Evolutionary conservation across 148 eudicot genomes (phyloP), one percentile per base, ranked within the genome.

Genomic region (Rhododendron ovatum): DNA sequence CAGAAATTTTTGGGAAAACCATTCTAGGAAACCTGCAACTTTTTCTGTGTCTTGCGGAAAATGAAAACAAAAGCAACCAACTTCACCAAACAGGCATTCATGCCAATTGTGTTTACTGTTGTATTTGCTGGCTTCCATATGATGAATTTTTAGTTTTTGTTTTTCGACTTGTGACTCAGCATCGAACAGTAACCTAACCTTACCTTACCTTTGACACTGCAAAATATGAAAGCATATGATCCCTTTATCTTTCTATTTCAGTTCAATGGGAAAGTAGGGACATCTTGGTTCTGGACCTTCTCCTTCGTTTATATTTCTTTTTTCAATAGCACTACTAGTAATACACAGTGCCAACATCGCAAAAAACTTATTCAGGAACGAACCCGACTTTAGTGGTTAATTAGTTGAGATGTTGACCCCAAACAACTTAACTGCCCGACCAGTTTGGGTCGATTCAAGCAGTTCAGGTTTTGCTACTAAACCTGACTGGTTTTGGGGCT

Each of bases 321-420:
- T 18, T 51, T 7, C 48, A 7, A 28, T 47, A 53, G 17, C 28
- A 26, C 22, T 51, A 13, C 39, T 28, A 14, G 13, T 59, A 59
- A 30, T 50, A 81, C 48, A 53, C 9, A 55, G 67, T 30, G 59
- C 69, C 48, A 11, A 33, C 26, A 81, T 20, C 47, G 35, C 59
- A 15, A 80, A 50, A 33, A 20, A 35, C 65, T 51, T 17, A 15
- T 81, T 48, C 15, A 33, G 83, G 61, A 51, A 50, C 35, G n/a
- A 51, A 30, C 63, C 61, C 20, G 0, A 48, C 82, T 79, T 79
- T 79, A 26, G 59, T 55, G 69, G 69, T 82, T 26, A 82, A 20
- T 12, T 22, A 10, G 77, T 15, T 84, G 80, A 87, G 41, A 88
- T 88, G 65, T 81, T 35, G 43, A 88, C 87, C 69, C 89, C 89